These are phyloP conservation scores for Globisporangium spinosum DNA, from an alignment of 352 stramenopile genomes.

Conservation along the genomic window DNA sequence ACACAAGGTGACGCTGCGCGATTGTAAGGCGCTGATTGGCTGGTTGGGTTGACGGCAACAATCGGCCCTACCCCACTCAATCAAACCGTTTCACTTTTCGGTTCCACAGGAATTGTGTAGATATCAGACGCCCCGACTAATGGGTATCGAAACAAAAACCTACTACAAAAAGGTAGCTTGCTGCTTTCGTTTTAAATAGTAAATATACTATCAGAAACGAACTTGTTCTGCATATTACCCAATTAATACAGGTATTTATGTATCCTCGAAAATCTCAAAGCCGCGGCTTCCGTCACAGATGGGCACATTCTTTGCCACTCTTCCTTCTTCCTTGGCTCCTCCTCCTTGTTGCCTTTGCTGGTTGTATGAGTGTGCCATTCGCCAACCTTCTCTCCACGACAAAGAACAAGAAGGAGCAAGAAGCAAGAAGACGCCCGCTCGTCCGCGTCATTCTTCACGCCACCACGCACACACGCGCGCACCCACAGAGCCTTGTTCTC, in stretches of 20 bases:
- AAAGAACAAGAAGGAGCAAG: background rate
- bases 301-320: slow-evolving; percentile 7
- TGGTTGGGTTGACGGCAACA: background rate
- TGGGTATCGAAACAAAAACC: background rate
- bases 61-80: background rate
- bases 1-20: background rate
- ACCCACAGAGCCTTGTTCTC: background rate
- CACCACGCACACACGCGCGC: background rate
- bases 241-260: background rate
- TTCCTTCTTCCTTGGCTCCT: background rate
- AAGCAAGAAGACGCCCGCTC: background rate
- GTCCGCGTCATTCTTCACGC: background rate
- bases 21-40: background rate
- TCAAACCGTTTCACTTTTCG: background rate
- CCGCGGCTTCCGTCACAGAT: slow-evolving; percentile 11
- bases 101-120: background rate
- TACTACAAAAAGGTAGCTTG: background rate
- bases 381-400: background rate
- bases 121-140: background rate
- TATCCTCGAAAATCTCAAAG: background rate
- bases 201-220: no score
- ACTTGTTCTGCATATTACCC: background rate
- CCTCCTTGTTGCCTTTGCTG: slow-evolving; percentile 2
- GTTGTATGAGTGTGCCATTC: background rate
- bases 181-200: no score